Evolutionary conservation across 1,139 yeast species (phyloP).

Genomic region (Diutina pseudorugosa): DNA sequence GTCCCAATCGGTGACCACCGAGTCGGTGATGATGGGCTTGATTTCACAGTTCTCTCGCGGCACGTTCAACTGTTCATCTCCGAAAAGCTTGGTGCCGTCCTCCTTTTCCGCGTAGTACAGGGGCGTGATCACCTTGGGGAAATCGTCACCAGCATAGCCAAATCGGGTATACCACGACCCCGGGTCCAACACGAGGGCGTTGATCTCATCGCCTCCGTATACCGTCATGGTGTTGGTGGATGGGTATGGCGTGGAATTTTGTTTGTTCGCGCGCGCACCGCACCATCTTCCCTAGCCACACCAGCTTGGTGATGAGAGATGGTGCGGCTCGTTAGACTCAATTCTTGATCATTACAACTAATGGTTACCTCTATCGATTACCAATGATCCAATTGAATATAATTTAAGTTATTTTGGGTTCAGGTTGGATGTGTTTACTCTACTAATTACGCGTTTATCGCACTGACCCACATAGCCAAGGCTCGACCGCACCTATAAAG

Average conservation of each 20-base stretch:
- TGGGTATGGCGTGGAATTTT: neutral
- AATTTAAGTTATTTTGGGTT: no score
- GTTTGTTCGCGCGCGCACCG: neutral
- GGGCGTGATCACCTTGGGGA: slow-evolving; percentile 68
- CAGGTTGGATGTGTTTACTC: no score
- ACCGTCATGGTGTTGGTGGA: slow-evolving; percentile 1
- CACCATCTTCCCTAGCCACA: neutral
- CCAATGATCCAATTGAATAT: no score
- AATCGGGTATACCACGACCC: slow-evolving; percentile 76
- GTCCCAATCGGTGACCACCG: slow-evolving; percentile 62
- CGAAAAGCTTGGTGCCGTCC: slow-evolving; percentile 25
- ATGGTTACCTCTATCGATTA: no score
- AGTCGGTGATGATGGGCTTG: slow-evolving; percentile 47
- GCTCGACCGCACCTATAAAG: no score
- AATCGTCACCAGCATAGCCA: slow-evolving; percentile 93
- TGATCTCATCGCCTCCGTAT: slow-evolving; percentile 55
- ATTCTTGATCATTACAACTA: no score
- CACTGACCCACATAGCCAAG: no score
- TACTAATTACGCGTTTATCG: no score
- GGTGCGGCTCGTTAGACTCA: no score
- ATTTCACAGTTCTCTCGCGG: slow-evolving; percentile 44
- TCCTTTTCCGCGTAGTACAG: slow-evolving; percentile 33
- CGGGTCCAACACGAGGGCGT: slow-evolving; percentile 85
- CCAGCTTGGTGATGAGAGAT: neutral
- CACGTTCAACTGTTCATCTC: slow-evolving; percentile 37